phyloP scores from a whole-genome alignment of 257 asterid species.

The Striga asiatica region DNA sequence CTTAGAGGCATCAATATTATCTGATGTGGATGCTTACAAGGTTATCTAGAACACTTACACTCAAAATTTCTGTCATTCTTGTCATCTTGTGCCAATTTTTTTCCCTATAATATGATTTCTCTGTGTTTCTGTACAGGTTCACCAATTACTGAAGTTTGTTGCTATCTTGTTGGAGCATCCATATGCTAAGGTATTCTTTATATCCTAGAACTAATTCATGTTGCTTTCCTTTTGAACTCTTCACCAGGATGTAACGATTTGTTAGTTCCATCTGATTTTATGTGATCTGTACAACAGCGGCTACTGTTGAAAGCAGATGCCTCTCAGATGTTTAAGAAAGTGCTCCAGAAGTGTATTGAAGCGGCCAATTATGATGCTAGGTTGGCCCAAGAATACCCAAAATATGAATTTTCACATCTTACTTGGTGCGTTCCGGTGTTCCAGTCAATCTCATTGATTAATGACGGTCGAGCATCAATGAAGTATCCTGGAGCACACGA shows the following conservation, averaged over 20 bases:
- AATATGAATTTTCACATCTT: slow-evolving; percentile 32
- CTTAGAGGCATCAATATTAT: slow-evolving; percentile 35
- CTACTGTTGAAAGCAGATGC: slow-evolving; percentile 64
- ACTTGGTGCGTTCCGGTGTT: slow-evolving; percentile 66
- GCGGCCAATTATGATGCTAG: slow-evolving; percentile 38
- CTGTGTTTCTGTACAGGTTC: slow-evolving; percentile 35
- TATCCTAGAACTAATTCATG: slow-evolving; percentile 4
- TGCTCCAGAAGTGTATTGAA: slow-evolving; percentile 57
- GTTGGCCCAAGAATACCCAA: slow-evolving; percentile 34
- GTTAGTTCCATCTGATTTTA: slow-evolving; percentile 14
- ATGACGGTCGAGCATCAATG: slow-evolving; percentile 34
- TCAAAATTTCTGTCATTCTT: slow-evolving; percentile 6
- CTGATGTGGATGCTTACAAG: slow-evolving; percentile 74
- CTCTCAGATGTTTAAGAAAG: slow-evolving; percentile 45
- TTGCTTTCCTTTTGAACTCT: slow-evolving; percentile 9
- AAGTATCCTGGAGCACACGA: slow-evolving; percentile 34
- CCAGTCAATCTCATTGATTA: slow-evolving; percentile 49
- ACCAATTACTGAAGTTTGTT: slow-evolving; percentile 59
- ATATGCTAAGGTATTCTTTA: slow-evolving; percentile 59
- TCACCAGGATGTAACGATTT: background rate
- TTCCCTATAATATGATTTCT: slow-evolving; percentile 7
- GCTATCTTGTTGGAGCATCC: slow-evolving; percentile 84
- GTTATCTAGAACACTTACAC: slow-evolving; percentile 22
- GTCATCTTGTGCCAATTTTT: slow-evolving; percentile 17
- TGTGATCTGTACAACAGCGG: slow-evolving; percentile 34